phyloP scores from a whole-genome alignment of 495 filamentous ascomycete genomes.

The Penicillium canariense region DNA sequence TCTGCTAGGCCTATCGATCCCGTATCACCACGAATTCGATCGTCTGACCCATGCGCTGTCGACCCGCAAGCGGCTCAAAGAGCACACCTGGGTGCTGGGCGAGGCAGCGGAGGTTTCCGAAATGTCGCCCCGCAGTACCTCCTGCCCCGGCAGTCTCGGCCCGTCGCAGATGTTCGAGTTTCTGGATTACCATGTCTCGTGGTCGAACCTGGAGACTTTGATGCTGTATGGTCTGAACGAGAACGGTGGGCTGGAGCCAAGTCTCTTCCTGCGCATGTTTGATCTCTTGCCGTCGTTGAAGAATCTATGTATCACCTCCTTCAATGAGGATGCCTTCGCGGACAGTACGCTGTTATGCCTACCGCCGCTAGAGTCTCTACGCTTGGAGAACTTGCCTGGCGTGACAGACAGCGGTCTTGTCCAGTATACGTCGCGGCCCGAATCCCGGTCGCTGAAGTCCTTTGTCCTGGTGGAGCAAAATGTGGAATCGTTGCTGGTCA shows the following conservation, averaged over 20 bases:
- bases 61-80: constrained; percentile 67
- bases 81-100: constrained; percentile 75
- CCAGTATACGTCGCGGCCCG: constrained; percentile 60
- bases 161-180: constrained; percentile 65
- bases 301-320: constrained; percentile 71
- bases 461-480: constrained; percentile 66
- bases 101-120: constrained; percentile 47
- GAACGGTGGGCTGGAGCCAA: constrained; percentile 60
- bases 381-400: constrained; percentile 73
- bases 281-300: constrained; percentile 65
- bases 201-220: constrained; percentile 70
- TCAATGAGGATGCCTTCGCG: constrained; percentile 70
- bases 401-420: constrained; percentile 75
- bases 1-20: constrained; percentile 66
- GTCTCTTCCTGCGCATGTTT: constrained; percentile 67
- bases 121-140: constrained; percentile 43
- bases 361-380: constrained; percentile 69
- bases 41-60: constrained; percentile 77
- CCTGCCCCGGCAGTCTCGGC: constrained; percentile 54
- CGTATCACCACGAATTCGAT: constrained; percentile 70
- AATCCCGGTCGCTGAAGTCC: constrained; percentile 54
- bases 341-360: constrained; percentile 67
- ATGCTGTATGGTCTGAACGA: constrained; percentile 63
- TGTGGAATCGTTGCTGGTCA: constrained; percentile 61
- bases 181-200: constrained; percentile 65